Evolutionary conservation across 768 basidiomycete genomes (phyloP), one percentile per base, ranked within the genome.

Genomic region (Pisolithus marmoratus): DNA sequence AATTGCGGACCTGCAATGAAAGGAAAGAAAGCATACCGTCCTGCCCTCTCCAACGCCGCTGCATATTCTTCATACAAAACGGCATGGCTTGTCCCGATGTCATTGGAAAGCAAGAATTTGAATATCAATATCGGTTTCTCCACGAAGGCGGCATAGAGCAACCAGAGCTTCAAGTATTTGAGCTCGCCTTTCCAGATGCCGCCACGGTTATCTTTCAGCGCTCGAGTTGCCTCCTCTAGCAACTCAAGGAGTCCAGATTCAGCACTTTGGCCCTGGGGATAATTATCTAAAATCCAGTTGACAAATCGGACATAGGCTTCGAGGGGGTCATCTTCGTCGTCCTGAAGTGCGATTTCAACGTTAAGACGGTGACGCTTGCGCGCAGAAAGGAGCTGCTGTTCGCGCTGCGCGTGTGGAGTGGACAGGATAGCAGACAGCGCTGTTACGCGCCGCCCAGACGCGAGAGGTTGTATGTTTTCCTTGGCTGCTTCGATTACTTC

Each of bases 51-150:
- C 42, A 94, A 72, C 14, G 86, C 84, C 31, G 80, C 78, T 0
- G 94, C 94, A 68, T 85, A 88, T 67, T 97, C 94, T 69, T 98
- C 95, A 61, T 98, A 98, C 23, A 98, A 72, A 40, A 91, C 66
- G 5, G 87, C 85, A 61, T 85, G 82, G 8, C 71, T 73, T 42
- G 90, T 86, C 5, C 93, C 96, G 58, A 98, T 88, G 59, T 96
- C 92, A 60, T 93, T 94, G 5, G 85, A 85, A 57, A 96, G 76
- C 64, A 97, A 70, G 70, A 94, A 98, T 57, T 83, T 80, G 75
- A 88, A 97, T 58, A 98, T 87, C 66, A 94, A 79, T 15, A 82
- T 82, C 38, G 93, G 87, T 62, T 83, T 83, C 71, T 97, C 94
- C 47, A 98, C 91, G 64, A 90, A 87, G 65, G 84, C 85, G 15